Conservation (phyloP, 139 green algal species). For the Chlorella sp. region DNA sequence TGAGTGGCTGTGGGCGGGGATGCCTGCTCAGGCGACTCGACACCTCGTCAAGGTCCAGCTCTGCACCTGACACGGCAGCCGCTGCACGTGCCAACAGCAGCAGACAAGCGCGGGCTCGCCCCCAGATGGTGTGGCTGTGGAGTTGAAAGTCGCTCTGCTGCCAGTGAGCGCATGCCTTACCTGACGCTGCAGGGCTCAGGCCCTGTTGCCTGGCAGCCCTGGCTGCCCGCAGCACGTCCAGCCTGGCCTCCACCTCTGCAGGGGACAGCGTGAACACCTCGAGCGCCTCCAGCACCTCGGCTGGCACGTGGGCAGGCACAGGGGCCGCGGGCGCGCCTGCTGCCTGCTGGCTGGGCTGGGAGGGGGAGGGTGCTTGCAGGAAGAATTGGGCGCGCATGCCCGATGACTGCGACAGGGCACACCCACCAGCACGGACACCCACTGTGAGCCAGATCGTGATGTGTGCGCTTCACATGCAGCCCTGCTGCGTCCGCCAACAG, state of each 20-base stretch:
- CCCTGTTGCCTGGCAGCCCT: neutral
- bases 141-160: too few species aligned
- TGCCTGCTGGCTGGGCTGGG: neutral
- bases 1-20: too few species aligned
- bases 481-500: too few species aligned
- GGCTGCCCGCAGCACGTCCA: slow-evolving; percentile 8
- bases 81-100: too few species aligned
- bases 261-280: slow-evolving; percentile 59
- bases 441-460: neutral
- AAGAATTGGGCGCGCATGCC: slow-evolving; percentile 35
- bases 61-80: neutral
- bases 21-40: neutral
- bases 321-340: neutral
- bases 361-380: slow-evolving; percentile 16
- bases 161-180: too few species aligned
- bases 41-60: neutral
- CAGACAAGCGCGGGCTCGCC: too few species aligned
- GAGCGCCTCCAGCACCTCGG: slow-evolving; percentile 37
- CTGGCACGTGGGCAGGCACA: slow-evolving; percentile 23
- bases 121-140: too few species aligned
- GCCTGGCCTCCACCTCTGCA: slow-evolving; percentile 34
- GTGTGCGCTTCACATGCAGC: too few species aligned
- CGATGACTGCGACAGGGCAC: slow-evolving; percentile 2
- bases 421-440: neutral
- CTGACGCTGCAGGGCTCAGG: neutral